Evolutionary conservation across 768 basidiomycete genomes (phyloP).

Genomic region (Tricholoma saponaceum): DNA sequence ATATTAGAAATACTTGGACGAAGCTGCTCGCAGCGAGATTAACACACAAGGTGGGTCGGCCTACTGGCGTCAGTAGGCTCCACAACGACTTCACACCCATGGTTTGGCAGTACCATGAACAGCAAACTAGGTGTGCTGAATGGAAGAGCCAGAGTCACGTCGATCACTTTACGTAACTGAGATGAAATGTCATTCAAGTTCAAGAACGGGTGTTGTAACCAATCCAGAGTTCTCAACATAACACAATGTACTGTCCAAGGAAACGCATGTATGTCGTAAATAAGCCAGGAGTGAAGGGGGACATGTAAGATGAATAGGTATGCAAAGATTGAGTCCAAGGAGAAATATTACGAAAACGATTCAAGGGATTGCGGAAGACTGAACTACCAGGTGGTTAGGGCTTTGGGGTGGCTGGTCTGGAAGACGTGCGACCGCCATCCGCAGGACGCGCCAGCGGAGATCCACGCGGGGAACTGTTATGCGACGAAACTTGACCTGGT

Average conservation of each 20-base stretch:
- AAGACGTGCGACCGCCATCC: slow-evolving; percentile 21
- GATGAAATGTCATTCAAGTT: no score
- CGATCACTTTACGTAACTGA: not conserved
- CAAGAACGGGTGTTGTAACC: no score
- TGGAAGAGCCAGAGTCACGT: not conserved
- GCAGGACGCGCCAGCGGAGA: slow-evolving; percentile 44
- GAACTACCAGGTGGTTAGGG: slow-evolving; percentile 6
- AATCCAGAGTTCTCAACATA: not conserved
- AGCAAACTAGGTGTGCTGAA: not conserved
- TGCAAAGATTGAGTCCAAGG: not conserved
- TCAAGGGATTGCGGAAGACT: not conserved
- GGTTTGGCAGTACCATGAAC: slow-evolving; percentile 9
- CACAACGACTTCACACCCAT: slow-evolving; percentile 99
- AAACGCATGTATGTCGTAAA: not conserved
- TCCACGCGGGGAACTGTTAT: slow-evolving; percentile 49
- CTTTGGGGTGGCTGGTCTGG: slow-evolving; percentile 36
- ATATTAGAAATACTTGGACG: not conserved
- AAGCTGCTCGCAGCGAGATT: not conserved
- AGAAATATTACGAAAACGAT: not conserved
- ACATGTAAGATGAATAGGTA: not conserved
- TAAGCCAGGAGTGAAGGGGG: not conserved
- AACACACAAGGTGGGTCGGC: slow-evolving; percentile 85
- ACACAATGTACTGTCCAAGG: not conserved
- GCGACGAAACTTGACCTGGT: slow-evolving; percentile 33
- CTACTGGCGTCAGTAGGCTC: slow-evolving; percentile 89